Conservation (phyloP, 148 eudicot species). For the Cornus florida region DNA sequence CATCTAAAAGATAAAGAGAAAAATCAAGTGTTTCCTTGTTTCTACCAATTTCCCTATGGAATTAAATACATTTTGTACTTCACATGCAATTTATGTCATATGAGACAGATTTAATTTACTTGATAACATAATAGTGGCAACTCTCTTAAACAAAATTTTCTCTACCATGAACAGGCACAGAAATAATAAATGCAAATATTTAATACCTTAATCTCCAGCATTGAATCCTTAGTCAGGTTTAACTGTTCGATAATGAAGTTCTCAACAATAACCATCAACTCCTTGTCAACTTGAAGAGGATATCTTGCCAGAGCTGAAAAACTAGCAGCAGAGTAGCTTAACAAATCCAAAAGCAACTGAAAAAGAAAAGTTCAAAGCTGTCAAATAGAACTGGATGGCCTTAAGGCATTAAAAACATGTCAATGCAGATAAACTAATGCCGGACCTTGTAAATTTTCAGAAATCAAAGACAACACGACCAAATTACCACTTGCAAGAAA, state of each 20-base stretch:
- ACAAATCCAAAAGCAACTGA: constrained; percentile 71
- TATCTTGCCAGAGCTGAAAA: constrained; percentile 56
- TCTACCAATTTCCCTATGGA: not conserved
- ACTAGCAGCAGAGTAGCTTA: constrained; percentile 64
- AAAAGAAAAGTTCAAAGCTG: constrained; percentile 13
- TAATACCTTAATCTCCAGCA: constrained; percentile 68
- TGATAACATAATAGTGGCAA: not conserved
- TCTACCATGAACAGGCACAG: not conserved
- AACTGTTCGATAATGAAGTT: constrained; percentile 59
- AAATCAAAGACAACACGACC: not conserved
- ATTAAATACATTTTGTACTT: not conserved
- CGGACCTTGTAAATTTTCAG: not conserved
- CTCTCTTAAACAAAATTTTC: constrained; percentile 2
- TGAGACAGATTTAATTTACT: not conserved
- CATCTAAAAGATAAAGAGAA: not conserved
- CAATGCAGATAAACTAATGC: not conserved
- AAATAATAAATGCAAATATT: not conserved
- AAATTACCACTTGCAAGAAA: not conserved
- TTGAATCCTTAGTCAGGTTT: constrained; percentile 53
- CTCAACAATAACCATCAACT: constrained; percentile 46
- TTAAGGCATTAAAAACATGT: not conserved
- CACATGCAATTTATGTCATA: not conserved
- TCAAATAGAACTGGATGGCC: constrained; percentile 6
- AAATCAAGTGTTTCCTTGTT: not conserved
- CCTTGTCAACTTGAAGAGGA: constrained; percentile 48